Evolutionary conservation across 2,329 filamentous ascomycete species (phyloP).

Genomic region (Colletotrichum limetticola): DNA sequence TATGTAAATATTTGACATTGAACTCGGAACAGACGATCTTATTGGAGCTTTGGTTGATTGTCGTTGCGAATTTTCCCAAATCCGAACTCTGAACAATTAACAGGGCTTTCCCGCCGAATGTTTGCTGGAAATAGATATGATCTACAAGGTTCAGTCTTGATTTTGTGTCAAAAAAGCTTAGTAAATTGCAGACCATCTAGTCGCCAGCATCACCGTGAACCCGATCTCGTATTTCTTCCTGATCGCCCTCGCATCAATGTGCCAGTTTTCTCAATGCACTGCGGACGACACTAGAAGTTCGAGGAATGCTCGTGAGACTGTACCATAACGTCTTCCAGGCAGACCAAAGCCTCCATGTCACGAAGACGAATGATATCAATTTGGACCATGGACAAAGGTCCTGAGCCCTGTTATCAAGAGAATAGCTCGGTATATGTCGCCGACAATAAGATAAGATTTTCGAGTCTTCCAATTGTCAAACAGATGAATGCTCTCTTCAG

Average conservation of each 20-base stretch:
- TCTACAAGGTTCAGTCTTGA: not conserved
- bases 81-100: not conserved
- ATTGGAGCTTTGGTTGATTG: not conserved
- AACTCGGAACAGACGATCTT: not conserved
- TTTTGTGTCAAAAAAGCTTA: not conserved
- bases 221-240: not conserved
- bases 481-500: too few relatives aligned
- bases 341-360: too few relatives aligned
- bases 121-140: not conserved
- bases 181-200: not conserved
- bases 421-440: accelerated
- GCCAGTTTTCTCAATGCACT: not conserved
- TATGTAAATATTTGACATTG: too few relatives aligned
- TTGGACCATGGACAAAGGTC: too few relatives aligned
- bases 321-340: too few relatives aligned
- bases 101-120: not conserved
- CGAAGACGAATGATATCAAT: too few relatives aligned
- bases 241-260: accelerated
- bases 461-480: too few relatives aligned
- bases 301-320: too few relatives aligned
- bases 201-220: not conserved
- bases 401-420: too few relatives aligned
- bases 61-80: not conserved
- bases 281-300: not conserved
- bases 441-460: too few relatives aligned